Evolutionary conservation across 441 rosid genomes (phyloP).

Genomic region (Viola pubescens): DNA sequence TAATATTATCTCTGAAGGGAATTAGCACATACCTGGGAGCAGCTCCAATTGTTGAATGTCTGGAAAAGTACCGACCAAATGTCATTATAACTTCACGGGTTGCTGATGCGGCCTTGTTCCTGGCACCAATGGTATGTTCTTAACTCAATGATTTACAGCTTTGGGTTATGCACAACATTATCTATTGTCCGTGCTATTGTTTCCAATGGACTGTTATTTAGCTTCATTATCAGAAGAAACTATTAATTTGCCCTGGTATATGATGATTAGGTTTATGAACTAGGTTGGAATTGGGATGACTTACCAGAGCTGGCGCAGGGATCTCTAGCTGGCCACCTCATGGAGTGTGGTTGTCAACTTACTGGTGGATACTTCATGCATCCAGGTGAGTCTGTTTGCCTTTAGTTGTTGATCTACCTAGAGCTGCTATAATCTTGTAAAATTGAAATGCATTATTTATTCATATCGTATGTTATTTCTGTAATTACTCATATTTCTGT

Average conservation of each 20-base stretch:
- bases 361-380: conserved; percentile 98
- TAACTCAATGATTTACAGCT: neutral
- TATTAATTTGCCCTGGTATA: neutral
- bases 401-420: conserved; percentile 4
- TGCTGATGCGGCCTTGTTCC: conserved; percentile 89
- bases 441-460: neutral
- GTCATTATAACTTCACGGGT: conserved; percentile 77
- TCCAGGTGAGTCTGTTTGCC: conserved; percentile 48
- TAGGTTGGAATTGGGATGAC: conserved; percentile 95
- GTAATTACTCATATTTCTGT: conserved; percentile 15
- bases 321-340: conserved; percentile 78
- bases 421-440: neutral
- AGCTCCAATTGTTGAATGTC: conserved; percentile 85
- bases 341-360: conserved; percentile 95
- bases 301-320: conserved; percentile 74
- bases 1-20: conserved; percentile 44
- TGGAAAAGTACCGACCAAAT: conserved; percentile 72
- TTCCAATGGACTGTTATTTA: neutral
- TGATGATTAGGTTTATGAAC: conserved; percentile 61
- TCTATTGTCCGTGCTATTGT: neutral
- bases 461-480: neutral
- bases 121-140: conserved; percentile 77
- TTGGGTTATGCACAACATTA: too few relatives aligned
- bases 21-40: conserved; percentile 87
- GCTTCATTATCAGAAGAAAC: neutral